Base-by-base conservation (phyloP, 177 flowering plant species). In the Vitis hybrid region DNA sequence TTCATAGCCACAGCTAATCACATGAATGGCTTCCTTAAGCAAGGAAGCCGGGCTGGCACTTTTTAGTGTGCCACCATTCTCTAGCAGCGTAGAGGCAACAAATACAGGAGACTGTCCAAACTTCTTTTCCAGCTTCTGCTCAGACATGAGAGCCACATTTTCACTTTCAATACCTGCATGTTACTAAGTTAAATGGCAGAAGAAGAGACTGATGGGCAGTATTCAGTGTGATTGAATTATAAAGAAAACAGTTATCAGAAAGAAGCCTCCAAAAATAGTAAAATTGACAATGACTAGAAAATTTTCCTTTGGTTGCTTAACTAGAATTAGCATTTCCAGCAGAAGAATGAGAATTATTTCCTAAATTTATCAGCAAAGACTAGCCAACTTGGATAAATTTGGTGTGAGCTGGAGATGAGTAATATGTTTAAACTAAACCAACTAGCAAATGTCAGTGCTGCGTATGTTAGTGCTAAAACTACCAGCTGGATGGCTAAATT, bases 11-110 rank as follows among this genome's bases (percentile, higher is more conserved):
- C 89, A 84, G 69, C 84, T 84, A 9, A 86, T 86, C 24, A 85
- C 89, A 71, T 85, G 89, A 58, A 85, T 85, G 54, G 87, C 84
- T 76, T 85, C 89, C 58, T 80, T 85, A 10, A 85, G 72, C 51
- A 84, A 77, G 14, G 77, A 61, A 60, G 79, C 79, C 13, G 77
- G 65, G 61, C 74, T 79, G 2, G 76, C 63, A 50, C 64, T 30
- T n/a, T 72, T 63, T 1, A 68, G 72, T 5, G 68, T 35, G 12
- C 83, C 83, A 32, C 85, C 83, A 56, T 78, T 64, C 66, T 83
- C 83, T 50, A 73, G 54, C 49, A 83, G 54, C 10, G 80, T 76
- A 15, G 85, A 76, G 2, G 78, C 80, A 14, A 78, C 74, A 63
- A 83, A 80, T 2, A 76, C 82, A 5, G 83, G 77, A 32, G 85